Conservation (phyloP, 768 basidiomycete species). For the Psilocybe subaeruginosa region DNA sequence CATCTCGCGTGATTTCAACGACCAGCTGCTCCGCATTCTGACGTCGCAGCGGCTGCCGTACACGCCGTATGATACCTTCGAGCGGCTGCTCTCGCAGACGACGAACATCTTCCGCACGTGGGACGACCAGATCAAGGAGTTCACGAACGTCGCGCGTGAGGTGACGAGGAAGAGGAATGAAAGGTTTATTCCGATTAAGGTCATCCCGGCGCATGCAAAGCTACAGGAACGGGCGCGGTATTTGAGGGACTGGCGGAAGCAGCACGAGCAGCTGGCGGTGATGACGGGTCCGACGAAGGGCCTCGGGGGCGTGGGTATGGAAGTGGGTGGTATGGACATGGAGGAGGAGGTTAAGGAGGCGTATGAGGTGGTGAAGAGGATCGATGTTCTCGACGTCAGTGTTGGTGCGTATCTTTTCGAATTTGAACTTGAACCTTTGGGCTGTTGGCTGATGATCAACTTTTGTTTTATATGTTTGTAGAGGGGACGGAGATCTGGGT, state of each 20-base stretch:
- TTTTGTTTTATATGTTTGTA: constrained; percentile 27
- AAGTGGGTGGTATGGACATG: constrained; percentile 94
- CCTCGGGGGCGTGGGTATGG: constrained; percentile 66
- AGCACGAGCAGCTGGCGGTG: constrained; percentile 95
- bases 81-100: constrained; percentile 76
- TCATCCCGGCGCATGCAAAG: constrained; percentile 87
- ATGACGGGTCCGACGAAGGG: constrained; percentile 97
- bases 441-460: neutral
- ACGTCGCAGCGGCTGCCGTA: constrained; percentile 92
- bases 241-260: constrained; percentile 90
- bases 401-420: constrained; percentile 56
- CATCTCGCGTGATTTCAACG: constrained; percentile 97
- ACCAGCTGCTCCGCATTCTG: constrained; percentile 88
- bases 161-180: constrained; percentile 88
- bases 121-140: constrained; percentile 92
- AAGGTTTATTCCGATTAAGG: constrained; percentile 96
- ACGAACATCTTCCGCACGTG: constrained; percentile 82
- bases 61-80: constrained; percentile 93
- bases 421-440: neutral
- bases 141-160: constrained; percentile 91
- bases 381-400: constrained; percentile 94
- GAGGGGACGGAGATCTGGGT: constrained; percentile 99
- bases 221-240: constrained; percentile 88
- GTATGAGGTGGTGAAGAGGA: constrained; percentile 96
- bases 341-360: constrained; percentile 96